These are phyloP conservation scores for Xylariales sp. DNA, from an alignment of 2,329 filamentous ascomycete genomes.

Conservation along the genomic window DNA sequence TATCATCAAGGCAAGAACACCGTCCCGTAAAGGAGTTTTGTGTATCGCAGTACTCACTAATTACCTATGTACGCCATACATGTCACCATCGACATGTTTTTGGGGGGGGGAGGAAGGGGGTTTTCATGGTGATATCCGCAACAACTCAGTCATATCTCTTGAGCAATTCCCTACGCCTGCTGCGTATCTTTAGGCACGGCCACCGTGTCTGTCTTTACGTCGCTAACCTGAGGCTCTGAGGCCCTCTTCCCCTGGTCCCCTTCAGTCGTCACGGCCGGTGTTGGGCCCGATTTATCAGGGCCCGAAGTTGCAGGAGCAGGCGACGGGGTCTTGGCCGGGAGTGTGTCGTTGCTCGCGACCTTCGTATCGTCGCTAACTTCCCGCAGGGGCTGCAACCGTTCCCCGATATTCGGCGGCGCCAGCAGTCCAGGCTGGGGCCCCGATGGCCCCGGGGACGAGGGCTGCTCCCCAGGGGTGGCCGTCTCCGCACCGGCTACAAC, in stretches of 20 bases:
- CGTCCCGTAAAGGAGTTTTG: background rate
- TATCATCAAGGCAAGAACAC: conserved; percentile 25
- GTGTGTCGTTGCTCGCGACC: conserved; percentile 42
- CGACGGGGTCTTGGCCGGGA: conserved; percentile 33
- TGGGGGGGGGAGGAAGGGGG: too few species aligned
- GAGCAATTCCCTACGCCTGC: background rate
- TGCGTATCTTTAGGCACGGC: background rate
- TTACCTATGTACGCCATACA: background rate
- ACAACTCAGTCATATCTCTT: background rate
- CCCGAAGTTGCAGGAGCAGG: conserved; percentile 28
- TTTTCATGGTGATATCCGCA: background rate
- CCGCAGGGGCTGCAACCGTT: conserved; percentile 42
- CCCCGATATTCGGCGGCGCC: conserved; percentile 39
- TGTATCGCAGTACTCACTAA: background rate
- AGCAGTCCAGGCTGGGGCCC: conserved; percentile 35
- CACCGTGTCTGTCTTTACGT: background rate
- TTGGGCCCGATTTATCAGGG: background rate
- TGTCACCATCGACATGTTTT: background rate
- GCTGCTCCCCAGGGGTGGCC: conserved; percentile 31
- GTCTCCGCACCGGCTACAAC: background rate
- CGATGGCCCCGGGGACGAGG: conserved; percentile 9
- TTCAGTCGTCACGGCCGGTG: background rate
- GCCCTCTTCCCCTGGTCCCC: background rate
- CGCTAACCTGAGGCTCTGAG: background rate
- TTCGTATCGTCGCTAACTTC: conserved; percentile 49